Base-by-base conservation (phyloP, 768 basidiomycete species). In the Mycena haematopus region DNA sequence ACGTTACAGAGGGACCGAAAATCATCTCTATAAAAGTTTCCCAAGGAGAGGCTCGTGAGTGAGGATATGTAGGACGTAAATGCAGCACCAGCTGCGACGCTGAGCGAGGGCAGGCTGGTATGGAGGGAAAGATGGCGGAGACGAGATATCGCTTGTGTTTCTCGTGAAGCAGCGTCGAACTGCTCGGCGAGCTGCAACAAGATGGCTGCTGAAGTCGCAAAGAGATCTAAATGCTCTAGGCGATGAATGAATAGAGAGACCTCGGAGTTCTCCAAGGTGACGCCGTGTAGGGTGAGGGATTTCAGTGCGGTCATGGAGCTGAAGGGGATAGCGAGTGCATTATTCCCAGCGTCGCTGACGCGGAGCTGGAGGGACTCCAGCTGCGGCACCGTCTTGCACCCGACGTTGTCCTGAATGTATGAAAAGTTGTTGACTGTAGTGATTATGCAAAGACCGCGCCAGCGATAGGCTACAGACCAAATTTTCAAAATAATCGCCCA, bases 41-140 rank as follows among this genome's bases (percentile, higher is more conserved):
- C 62, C 33, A 63, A 45, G 3, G 24, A 36, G 14, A 63, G 62
- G 0, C 33, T 57, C 9, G 42, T 52, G 11, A 63, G 27, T 11
- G 51, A 46, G 2, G 50, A 52, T 8, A 44, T 58, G 27, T 63
- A 63, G 1, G 60, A 25, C 24, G 19, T 45, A 40, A 62, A 38
- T 25, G 21, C 1, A 14, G 24, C 15, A 13, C 21, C n/a, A 11
- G 33, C 9, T n/a, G 14, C 19, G 24, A 11, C 35, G 24, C 24
- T 10, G 21, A 52, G 44, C 25, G 13, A 4, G 1, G 59, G 60
- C n/a, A 42, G 17, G 21, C 35, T 33, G 25, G n/a, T 14, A 5
- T 45, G 50, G n/a, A 62, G 49, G 17, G 50, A 52, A n/a, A 63
- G 56, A 45, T 57, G 51, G 9, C 62, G 62, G 2, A 63, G 62